phyloP scores from a whole-genome alignment of 495 filamentous ascomycete genomes.

The Xylaria sp. region DNA sequence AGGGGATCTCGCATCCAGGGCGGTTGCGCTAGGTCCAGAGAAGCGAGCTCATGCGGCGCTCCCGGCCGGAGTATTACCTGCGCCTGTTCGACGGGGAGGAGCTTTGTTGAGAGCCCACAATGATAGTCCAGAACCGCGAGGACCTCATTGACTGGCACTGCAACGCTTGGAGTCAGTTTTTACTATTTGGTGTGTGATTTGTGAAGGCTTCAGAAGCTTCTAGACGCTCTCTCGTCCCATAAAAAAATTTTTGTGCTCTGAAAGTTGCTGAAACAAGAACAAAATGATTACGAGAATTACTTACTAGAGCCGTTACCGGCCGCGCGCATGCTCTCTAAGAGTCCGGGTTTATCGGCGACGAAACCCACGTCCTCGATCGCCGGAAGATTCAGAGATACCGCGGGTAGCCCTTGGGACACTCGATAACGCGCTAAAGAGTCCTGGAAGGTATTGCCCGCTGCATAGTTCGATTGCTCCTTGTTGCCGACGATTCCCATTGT shows the following conservation, averaged over 20 bases:
- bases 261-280: too few relatives aligned
- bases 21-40: slow-evolving; percentile 12
- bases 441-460: slow-evolving; percentile 60
- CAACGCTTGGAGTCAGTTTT: too few relatives aligned
- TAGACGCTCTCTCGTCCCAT: too few relatives aligned
- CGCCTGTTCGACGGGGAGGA: neutral
- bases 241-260: too few relatives aligned
- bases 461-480: slow-evolving; percentile 59
- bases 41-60: slow-evolving; percentile 19
- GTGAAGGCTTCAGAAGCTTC: too few relatives aligned
- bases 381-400: slow-evolving; percentile 52
- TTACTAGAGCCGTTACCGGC: slow-evolving; percentile 26
- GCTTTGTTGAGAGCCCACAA: neutral
- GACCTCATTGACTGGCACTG: slow-evolving; percentile 8
- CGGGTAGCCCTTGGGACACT: slow-evolving; percentile 35
- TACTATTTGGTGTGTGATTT: too few relatives aligned
- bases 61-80: slow-evolving; percentile 26
- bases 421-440: slow-evolving; percentile 49
- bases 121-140: slow-evolving; percentile 27
- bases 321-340: slow-evolving; percentile 24
- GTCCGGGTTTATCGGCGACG: slow-evolving; percentile 24
- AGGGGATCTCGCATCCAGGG: slow-evolving; percentile 23
- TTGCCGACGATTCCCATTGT: slow-evolving; percentile 57
- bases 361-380: slow-evolving; percentile 40
- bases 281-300: too few relatives aligned